These are phyloP conservation scores for Drosera capensis DNA, from an alignment of 148 eudicot genomes.

Conservation along the genomic window DNA sequence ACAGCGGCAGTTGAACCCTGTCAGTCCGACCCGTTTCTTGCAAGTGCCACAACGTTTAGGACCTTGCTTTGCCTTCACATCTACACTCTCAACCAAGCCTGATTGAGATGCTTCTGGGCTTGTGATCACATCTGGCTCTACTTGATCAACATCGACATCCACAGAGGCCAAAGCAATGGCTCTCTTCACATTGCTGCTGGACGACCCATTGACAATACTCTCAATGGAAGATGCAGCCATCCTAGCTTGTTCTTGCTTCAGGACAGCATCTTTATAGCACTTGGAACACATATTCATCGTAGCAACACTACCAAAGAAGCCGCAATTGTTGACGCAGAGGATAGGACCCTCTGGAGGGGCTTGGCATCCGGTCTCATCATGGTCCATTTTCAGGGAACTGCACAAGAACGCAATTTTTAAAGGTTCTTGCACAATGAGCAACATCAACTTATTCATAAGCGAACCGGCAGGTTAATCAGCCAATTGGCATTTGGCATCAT, in stretches of 20 bases:
- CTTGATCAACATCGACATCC: slow-evolving; percentile 1
- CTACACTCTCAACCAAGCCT: slow-evolving; percentile 3
- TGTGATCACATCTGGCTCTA: slow-evolving; percentile 4
- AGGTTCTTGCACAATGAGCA: too few species aligned
- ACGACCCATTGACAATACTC: slow-evolving; percentile 22
- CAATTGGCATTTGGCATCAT: too few species aligned
- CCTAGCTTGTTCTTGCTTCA: slow-evolving; percentile 27
- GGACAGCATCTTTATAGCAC: slow-evolving; percentile 23
- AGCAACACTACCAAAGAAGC: slow-evolving; percentile 31
- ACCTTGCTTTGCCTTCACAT: slow-evolving; percentile 10
- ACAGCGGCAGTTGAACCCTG: slow-evolving; percentile 18
- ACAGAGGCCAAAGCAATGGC: slow-evolving; percentile 1
- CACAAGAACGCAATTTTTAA: too few species aligned
- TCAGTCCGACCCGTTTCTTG: slow-evolving; percentile 18
- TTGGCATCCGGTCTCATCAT: slow-evolving; percentile 35
- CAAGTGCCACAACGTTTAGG: slow-evolving; percentile 16
- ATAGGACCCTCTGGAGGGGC: slow-evolving; percentile 28
- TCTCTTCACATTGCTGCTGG: slow-evolving; percentile 6
- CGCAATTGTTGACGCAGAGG: slow-evolving; percentile 26
- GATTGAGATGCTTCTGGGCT: slow-evolving; percentile 6
- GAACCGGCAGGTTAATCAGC: too few species aligned
- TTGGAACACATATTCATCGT: slow-evolving; percentile 41
- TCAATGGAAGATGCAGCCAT: slow-evolving; percentile 26
- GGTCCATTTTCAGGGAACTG: slow-evolving; percentile 21
- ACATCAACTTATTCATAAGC: too few species aligned